Percentiles rank a stretch among this genome's conserved stretches.
Evolutionary conservation across 2,329 filamentous ascomycete genomes (phyloP).

Genomic region (Tolypocladium guangdongense): DNA sequence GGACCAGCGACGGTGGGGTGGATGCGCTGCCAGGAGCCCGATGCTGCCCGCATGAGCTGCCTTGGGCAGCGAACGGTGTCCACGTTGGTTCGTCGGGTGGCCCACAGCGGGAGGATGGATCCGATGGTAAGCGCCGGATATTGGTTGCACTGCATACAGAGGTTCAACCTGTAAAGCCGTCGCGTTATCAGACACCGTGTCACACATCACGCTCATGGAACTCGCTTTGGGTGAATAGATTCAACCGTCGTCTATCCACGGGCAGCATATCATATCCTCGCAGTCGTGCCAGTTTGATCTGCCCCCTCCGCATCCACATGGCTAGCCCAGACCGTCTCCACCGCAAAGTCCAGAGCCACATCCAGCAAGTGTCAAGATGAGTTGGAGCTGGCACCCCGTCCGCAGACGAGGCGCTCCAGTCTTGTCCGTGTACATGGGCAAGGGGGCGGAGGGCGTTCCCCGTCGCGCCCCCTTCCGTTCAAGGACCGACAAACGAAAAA

Average conservation of each 20-base stretch:
- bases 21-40: neutral
- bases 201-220: neutral
- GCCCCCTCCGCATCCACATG: conserved; percentile 16
- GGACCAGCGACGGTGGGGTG: neutral
- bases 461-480: conserved; percentile 9
- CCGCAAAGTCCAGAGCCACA: conserved; percentile 17
- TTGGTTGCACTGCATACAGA: neutral
- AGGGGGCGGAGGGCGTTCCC: neutral
- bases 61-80: neutral
- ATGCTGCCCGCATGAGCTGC: neutral
- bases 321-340: conserved; percentile 21
- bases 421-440: conserved; percentile 5
- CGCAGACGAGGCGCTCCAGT: conserved; percentile 12
- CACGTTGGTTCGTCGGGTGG: neutral
- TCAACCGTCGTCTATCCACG: conserved; percentile 39
- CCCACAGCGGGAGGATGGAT: neutral
- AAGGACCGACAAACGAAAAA: conserved; percentile 20
- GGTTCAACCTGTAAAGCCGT: neutral
- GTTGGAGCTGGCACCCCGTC: conserved; percentile 15
- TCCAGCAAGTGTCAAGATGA: conserved; percentile 10
- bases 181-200: neutral
- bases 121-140: neutral
- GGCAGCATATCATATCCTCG: neutral
- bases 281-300: conserved; percentile 5
- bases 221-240: conserved; percentile 25